These are phyloP conservation scores for Ichthyophonus hoferi DNA, from an alignment of 208 protist species.

Conservation along the genomic window DNA sequence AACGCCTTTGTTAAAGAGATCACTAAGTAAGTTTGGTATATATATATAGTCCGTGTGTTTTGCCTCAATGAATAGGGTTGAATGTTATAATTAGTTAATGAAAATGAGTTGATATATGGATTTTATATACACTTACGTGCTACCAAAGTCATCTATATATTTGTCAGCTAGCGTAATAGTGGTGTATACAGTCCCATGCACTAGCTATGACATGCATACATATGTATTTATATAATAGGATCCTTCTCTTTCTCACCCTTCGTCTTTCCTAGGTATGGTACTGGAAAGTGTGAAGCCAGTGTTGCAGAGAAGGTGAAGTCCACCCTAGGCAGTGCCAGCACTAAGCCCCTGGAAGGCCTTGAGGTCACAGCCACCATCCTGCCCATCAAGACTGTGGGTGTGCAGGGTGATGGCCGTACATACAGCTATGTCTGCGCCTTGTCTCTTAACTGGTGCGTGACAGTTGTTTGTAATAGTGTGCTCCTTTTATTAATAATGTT, in stretches of 20 bases:
- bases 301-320: background rate
- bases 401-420: conserved; percentile 91
- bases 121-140: too few relatives aligned
- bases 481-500: too few relatives aligned
- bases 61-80: background rate
- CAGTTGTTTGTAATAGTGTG: too few relatives aligned
- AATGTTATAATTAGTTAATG: too few relatives aligned
- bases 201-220: background rate
- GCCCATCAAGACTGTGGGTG: conserved; percentile 86
- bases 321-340: background rate
- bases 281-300: background rate
- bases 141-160: too few relatives aligned
- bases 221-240: background rate
- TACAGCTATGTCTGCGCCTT: conserved; percentile 85
- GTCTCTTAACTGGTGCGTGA: too few relatives aligned
- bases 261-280: background rate
- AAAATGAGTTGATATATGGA: too few relatives aligned
- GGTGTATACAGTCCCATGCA: too few relatives aligned
- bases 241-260: background rate
- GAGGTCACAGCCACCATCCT: conserved; percentile 56
- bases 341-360: background rate
- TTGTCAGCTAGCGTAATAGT: too few relatives aligned
- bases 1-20: conserved; percentile 1
- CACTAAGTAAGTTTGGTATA: background rate
- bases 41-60: background rate